These are phyloP conservation scores for Fusarium chuoi DNA, from an alignment of 2,329 filamentous ascomycete genomes.

Conservation along the genomic window DNA sequence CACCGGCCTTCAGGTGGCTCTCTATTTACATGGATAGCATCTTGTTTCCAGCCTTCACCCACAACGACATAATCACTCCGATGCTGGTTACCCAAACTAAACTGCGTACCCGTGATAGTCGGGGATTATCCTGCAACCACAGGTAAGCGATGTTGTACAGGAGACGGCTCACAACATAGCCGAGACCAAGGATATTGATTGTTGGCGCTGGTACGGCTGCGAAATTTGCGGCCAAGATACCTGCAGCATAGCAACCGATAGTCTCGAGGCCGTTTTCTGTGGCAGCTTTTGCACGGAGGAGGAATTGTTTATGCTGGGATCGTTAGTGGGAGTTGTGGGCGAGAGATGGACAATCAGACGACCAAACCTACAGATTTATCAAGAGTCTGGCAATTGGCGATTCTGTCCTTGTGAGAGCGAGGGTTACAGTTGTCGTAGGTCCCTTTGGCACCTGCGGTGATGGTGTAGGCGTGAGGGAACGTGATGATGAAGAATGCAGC, in stretches of 20 bases:
- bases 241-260: conserved; percentile 55
- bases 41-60: conserved; percentile 53
- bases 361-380: conserved; percentile 42
- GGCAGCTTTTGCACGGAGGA: conserved; percentile 64
- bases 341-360: too few relatives aligned
- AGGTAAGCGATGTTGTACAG: conserved; percentile 58
- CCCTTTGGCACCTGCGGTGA: conserved; percentile 34
- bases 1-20: not conserved
- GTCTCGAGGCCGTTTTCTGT: conserved; percentile 57
- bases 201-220: conserved; percentile 50
- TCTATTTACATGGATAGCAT: conserved; percentile 21
- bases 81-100: conserved; percentile 52
- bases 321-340: not conserved
- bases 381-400: conserved; percentile 48
- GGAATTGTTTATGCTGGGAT: conserved; percentile 62
- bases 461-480: conserved; percentile 51
- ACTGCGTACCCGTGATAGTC: conserved; percentile 51
- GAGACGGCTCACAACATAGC: conserved; percentile 54
- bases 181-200: conserved; percentile 54
- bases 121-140: conserved; percentile 54
- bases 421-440: conserved; percentile 54
- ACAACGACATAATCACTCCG: conserved; percentile 50
- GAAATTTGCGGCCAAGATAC: conserved; percentile 58
- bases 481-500: conserved; percentile 51
- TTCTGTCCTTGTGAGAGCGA: conserved; percentile 46